A percentile compares a stretch with the other conserved stretches of the same genome.
Evolutionary conservation across 75 land plant genomes (phyloP).

Genomic region (Sequoia sempervirens): DNA sequence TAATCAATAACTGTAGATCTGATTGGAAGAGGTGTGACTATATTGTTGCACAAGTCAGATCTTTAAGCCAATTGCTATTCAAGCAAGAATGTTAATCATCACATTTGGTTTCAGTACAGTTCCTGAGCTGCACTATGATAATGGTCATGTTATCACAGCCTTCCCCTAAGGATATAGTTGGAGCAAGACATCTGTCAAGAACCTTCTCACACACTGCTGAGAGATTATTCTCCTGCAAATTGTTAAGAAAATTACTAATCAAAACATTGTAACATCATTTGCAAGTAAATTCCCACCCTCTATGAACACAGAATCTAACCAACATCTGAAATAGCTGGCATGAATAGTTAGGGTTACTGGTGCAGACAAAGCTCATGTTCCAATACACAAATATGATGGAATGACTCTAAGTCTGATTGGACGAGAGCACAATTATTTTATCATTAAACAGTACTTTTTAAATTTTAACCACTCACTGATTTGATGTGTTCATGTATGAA

Average conservation of each 20-base stretch:
- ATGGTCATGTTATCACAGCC: slow-evolving; percentile 47
- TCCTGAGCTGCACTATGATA: slow-evolving; percentile 33
- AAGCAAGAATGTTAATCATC: background rate
- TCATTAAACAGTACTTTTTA: background rate
- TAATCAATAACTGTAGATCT: background rate
- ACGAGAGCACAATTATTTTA: background rate
- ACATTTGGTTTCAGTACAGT: background rate
- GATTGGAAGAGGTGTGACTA: background rate
- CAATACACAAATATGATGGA: background rate
- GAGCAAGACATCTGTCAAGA: slow-evolving; percentile 34
- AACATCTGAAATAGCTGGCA: background rate
- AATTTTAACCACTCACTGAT: background rate
- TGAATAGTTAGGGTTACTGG: background rate
- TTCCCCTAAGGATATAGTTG: slow-evolving; percentile 22
- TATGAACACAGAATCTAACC: background rate
- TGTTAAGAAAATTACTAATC: background rate
- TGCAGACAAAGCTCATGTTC: background rate
- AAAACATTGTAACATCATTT: background rate
- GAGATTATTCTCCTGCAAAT: slow-evolving; percentile 21
- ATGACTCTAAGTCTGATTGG: background rate
- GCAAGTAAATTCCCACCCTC: background rate
- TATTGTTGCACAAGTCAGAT: background rate
- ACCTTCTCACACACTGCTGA: slow-evolving; percentile 33
- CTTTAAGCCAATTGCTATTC: background rate
- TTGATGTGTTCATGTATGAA: slow-evolving; percentile 27